Conservation (phyloP, 2,329 filamentous ascomycete genomes). For the Metarhizium rileyi region DNA sequence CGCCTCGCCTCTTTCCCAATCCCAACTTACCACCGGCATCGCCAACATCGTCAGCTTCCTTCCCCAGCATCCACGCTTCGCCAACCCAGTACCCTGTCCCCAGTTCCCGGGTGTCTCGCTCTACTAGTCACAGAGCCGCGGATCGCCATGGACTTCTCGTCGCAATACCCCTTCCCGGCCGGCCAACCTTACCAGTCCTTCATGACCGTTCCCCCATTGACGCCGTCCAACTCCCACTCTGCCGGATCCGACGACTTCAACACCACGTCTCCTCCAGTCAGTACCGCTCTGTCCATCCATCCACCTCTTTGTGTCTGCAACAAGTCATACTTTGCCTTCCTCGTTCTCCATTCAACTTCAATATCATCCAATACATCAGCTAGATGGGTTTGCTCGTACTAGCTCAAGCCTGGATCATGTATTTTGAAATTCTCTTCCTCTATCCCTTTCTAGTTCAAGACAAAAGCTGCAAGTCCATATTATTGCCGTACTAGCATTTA, state of each 20-base stretch:
- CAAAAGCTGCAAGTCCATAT: not conserved
- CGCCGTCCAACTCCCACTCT: constrained; percentile 30
- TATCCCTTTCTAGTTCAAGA: not conserved
- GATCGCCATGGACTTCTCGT: constrained; percentile 41
- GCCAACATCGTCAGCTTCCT: not conserved
- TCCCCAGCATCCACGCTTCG: not conserved
- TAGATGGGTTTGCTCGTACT: too few species aligned
- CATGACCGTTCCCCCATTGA: constrained; percentile 42
- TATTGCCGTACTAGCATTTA: not conserved
- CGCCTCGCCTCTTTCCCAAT: not conserved
- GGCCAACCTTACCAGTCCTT: constrained; percentile 44
- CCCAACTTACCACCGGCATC: not conserved
- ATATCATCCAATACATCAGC: too few species aligned
- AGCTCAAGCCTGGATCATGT: too few species aligned
- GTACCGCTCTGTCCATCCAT: not conserved
- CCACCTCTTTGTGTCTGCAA: not conserved
- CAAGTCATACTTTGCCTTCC: not conserved
- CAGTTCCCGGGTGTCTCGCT: not conserved
- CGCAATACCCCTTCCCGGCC: constrained; percentile 36
- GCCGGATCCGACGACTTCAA: constrained; percentile 6
- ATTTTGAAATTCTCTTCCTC: too few species aligned
- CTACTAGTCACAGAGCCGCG: not conserved
- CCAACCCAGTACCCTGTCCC: too few species aligned
- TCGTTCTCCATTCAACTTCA: not conserved
- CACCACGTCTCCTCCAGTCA: constrained; percentile 6